phyloP scores from a whole-genome alignment of 768 basidiomycete species.

The Lyophyllum atratum region DNA sequence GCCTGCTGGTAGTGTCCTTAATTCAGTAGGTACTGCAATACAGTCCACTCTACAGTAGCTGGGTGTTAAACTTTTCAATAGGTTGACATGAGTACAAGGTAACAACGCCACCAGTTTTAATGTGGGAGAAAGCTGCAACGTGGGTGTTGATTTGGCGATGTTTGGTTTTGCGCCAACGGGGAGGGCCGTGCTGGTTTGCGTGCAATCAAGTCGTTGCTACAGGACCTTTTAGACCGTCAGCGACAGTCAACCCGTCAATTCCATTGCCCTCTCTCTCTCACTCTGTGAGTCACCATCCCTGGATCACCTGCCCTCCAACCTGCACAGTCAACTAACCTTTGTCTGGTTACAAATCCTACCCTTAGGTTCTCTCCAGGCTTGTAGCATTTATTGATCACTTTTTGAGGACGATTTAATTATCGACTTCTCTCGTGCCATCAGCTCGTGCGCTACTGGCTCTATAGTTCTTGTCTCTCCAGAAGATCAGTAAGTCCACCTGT shows the following conservation, averaged over 20 bases:
- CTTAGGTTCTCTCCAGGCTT: slow-evolving; percentile 25
- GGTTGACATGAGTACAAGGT: too few relatives aligned
- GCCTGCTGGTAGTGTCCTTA: too few relatives aligned
- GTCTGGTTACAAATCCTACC: background rate
- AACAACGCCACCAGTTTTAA: too few relatives aligned
- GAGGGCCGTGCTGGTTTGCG: slow-evolving; percentile 36
- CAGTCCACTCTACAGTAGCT: too few relatives aligned
- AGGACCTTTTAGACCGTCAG: slow-evolving; percentile 40
- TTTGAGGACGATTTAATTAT: slow-evolving; percentile 31
- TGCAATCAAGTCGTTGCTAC: slow-evolving; percentile 49
- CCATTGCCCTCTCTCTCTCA: slow-evolving; percentile 18
- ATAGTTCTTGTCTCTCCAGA: slow-evolving; percentile 20
- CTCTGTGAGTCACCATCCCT: slow-evolving; percentile 17
- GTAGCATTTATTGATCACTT: slow-evolving; percentile 26
- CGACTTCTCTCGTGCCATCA: slow-evolving; percentile 26
- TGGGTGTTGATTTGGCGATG: slow-evolving; percentile 31
- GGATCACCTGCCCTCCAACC: background rate
- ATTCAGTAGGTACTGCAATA: too few relatives aligned
- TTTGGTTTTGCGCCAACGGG: slow-evolving; percentile 37
- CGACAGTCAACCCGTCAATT: slow-evolving; percentile 37
- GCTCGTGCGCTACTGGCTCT: slow-evolving; percentile 20
- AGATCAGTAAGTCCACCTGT: slow-evolving; percentile 18
- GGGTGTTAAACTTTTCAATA: too few relatives aligned
- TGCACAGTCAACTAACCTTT: background rate
- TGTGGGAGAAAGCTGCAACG: slow-evolving; percentile 23